Evolutionary conservation across 176 grass and related monocot species (phyloP), one percentile per base, ranked within the genome.

Genomic region (Zoysia japonica): DNA sequence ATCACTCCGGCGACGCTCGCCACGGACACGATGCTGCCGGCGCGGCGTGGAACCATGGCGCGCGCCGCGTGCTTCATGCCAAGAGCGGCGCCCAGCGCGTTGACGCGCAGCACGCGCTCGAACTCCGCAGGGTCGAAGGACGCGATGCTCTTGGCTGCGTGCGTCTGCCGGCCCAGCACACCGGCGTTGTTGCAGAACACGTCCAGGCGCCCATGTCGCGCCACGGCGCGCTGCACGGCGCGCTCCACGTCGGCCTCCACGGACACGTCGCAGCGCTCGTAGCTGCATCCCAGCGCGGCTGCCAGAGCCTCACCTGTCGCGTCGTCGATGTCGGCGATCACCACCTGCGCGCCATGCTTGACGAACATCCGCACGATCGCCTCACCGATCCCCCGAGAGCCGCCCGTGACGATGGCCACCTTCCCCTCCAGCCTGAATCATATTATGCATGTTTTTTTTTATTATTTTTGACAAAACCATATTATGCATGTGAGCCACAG

Each of bases 161-260:
- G 70, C 11, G 88, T 75, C 83, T 93, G 90, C 39, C 75, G 88
- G 7, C 90, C 93, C 43, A 93, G 85, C 49, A 93, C 78, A 2
- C 84, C 93, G 48, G 93, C 90, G 82, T 93, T 97, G 83, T 88
- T 90, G 83, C 71, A 80, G 9, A 93, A 78, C 28, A 97, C 68
- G 73, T 97, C 90, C 19, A 97, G 93, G 0, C 74, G 72, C 0
- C 88, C 90, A 45, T 93, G 46, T 13, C 41, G 67, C 36, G 80
- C 70, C 13, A 93, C 53, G 57, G 90, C 43, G 14, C 43, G 28
- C 41, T 28, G 67, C 2, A 96, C 82, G 9, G 82, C 40, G 39
- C 72, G 82, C 74, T 90, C 90, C 50, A 92, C 70, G 75, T 96
- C 87, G 3, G 82, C 71, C 76, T 96, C 93, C 56, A 61, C 50